Percentiles rank a stretch among this genome's conserved stretches.
Evolutionary conservation across 192 early-diverging fungal species (phyloP).

Genomic region (Obelidium mucronatum): DNA sequence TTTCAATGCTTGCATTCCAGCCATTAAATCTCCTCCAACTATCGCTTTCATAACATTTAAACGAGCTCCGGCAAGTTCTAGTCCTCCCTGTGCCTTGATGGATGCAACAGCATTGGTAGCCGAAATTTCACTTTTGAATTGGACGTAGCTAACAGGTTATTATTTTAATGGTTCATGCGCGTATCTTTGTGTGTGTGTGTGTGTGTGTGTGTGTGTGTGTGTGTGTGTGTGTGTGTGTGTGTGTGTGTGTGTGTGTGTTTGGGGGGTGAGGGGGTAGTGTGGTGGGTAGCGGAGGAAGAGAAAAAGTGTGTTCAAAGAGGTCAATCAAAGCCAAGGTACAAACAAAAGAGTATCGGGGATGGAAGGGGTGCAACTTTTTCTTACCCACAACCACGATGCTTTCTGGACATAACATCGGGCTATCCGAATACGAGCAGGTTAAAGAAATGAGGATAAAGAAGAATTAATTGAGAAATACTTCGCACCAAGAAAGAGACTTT

Average conservation of each 20-base stretch:
- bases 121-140: constrained; percentile 66
- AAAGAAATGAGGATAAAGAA: neutral
- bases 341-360: too few species aligned
- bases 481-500: constrained; percentile 74
- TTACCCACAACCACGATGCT: constrained; percentile 85
- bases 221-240: neutral
- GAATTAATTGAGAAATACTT: neutral
- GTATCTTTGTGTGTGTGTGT: constrained; percentile 18
- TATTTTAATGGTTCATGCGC: constrained; percentile 15
- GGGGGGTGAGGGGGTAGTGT: neutral
- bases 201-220: neutral
- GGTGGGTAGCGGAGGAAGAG: neutral
- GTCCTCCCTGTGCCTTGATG: constrained; percentile 81
- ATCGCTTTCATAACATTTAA: constrained; percentile 74
- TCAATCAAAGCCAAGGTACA: constrained; percentile 24
- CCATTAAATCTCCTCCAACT: constrained; percentile 78
- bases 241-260: constrained; percentile 22
- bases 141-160: constrained; percentile 67
- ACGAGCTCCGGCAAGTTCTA: constrained; percentile 75
- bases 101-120: constrained; percentile 66
- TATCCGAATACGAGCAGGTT: constrained; percentile 31
- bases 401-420: constrained; percentile 73
- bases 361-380: constrained; percentile 48
- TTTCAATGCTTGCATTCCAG: constrained; percentile 82
- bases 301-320: constrained; percentile 25